These are phyloP conservation scores for Eucalyptus leucophloia DNA, from an alignment of 345 rosid genomes.

Conservation along the genomic window DNA sequence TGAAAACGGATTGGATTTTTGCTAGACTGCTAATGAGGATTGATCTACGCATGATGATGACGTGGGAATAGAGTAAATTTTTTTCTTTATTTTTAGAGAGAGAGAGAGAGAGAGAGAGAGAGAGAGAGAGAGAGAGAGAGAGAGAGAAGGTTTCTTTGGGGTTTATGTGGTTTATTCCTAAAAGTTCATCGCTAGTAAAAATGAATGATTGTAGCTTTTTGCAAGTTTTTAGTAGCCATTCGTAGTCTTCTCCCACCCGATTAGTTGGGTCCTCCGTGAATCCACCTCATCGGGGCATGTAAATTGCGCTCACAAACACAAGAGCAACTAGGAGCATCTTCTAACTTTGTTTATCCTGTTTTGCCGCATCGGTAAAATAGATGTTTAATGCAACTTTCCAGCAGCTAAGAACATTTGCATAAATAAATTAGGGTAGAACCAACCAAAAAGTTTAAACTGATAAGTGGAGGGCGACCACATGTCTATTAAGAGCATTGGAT, in stretches of 20 bases:
- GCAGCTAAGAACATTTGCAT: background rate
- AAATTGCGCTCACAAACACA: background rate
- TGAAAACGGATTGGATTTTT: background rate
- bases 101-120: no score
- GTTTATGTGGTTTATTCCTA: background rate
- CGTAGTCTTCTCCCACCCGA: no score
- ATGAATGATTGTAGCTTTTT: background rate
- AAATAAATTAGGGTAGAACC: background rate
- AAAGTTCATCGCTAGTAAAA: background rate
- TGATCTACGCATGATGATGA: background rate
- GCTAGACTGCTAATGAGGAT: background rate
- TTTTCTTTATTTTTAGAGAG: no score
- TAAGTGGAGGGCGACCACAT: background rate
- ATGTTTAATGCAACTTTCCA: background rate
- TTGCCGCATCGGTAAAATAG: background rate
- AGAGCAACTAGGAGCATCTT: background rate
- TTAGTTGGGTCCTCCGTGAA: no score
- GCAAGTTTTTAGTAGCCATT: background rate
- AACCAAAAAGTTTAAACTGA: background rate
- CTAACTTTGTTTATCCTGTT: background rate
- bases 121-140: no score
- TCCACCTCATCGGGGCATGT: background rate
- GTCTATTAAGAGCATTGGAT: background rate
- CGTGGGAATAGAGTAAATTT: background rate
- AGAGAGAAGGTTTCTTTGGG: background rate